phyloP scores from a whole-genome alignment of 1,284 basidiomycete species.

The Ganoderma resinaceum region DNA sequence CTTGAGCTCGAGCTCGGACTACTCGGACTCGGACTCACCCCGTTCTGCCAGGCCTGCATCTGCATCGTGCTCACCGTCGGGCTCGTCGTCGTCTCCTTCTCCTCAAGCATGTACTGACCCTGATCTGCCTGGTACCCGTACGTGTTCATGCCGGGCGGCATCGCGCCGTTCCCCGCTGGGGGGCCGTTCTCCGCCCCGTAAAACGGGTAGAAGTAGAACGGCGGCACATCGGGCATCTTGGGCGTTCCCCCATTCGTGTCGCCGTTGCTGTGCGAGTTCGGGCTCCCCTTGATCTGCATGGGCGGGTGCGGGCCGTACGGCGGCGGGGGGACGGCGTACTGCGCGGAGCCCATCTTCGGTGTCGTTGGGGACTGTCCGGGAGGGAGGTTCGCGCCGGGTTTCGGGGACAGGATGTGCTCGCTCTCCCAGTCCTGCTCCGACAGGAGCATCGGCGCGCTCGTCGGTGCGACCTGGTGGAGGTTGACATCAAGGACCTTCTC shows the following conservation, averaged over 20 bases:
- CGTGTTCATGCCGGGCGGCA: constrained; percentile 48
- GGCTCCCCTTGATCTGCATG: constrained; percentile 26
- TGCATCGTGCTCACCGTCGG: constrained; percentile 32
- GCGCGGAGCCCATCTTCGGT: constrained; percentile 38
- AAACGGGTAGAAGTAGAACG: constrained; percentile 69
- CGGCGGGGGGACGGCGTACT: constrained; percentile 31
- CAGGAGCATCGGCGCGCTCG: constrained; percentile 63
- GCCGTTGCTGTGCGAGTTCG: constrained; percentile 17
- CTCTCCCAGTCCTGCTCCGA: constrained; percentile 76
- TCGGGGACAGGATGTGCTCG: constrained; percentile 43
- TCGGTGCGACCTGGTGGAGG: constrained; percentile 65
- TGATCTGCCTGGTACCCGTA: constrained; percentile 61
- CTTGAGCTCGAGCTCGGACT: background rate
- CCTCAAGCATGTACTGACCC: constrained; percentile 71
- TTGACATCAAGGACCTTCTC: constrained; percentile 78
- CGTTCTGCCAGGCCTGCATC: constrained; percentile 39
- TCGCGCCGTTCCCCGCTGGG: constrained; percentile 48
- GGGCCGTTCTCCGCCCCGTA: constrained; percentile 57
- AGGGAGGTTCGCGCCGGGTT: constrained; percentile 15
- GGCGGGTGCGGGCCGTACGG: constrained; percentile 25
- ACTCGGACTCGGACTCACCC: constrained; percentile 22
- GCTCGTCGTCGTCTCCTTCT: constrained; percentile 51
- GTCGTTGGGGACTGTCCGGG: constrained; percentile 32
- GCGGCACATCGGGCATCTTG: constrained; percentile 65
- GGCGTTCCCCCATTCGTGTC: constrained; percentile 49